Conservation (phyloP, 495 filamentous ascomycete genomes). For the Amphirosellinia nigrospora region DNA sequence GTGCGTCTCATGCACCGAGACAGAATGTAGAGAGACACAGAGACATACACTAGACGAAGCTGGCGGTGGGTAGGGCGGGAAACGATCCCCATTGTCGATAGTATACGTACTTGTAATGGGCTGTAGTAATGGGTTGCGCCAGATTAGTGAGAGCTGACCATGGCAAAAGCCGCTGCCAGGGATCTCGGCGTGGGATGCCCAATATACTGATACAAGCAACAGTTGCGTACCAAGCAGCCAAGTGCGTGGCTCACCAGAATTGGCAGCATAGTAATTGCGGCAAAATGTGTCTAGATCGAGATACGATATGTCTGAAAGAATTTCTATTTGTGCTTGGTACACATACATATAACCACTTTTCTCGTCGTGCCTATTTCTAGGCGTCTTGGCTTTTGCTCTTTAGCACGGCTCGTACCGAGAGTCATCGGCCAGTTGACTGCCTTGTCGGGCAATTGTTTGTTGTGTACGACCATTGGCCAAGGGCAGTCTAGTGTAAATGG, state of each 20-base stretch:
- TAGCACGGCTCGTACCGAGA: conserved; percentile 20
- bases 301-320: conserved; percentile 3
- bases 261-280: conserved; percentile 3
- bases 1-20: background rate
- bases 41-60: conserved; percentile 1
- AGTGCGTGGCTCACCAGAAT: background rate
- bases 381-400: conserved; percentile 18
- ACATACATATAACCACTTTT: background rate
- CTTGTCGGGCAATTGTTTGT: conserved; percentile 20
- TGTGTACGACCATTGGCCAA: conserved; percentile 8
- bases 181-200: conserved; percentile 25
- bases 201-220: background rate
- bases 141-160: conserved; percentile 17
- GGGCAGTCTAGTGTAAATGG: background rate
- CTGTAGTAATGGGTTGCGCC: conserved; percentile 21
- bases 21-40: background rate
- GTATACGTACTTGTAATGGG: conserved; percentile 15
- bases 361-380: conserved; percentile 8
- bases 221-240: background rate
- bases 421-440: conserved; percentile 21
- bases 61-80: background rate
- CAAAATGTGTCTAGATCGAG: conserved; percentile 12
- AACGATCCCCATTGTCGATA: background rate
- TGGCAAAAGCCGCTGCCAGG: conserved; percentile 15
- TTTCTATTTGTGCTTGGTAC: background rate